phyloP scores from a whole-genome alignment of 2,329 filamentous ascomycete species.

The Colletotrichum theobromicola region DNA sequence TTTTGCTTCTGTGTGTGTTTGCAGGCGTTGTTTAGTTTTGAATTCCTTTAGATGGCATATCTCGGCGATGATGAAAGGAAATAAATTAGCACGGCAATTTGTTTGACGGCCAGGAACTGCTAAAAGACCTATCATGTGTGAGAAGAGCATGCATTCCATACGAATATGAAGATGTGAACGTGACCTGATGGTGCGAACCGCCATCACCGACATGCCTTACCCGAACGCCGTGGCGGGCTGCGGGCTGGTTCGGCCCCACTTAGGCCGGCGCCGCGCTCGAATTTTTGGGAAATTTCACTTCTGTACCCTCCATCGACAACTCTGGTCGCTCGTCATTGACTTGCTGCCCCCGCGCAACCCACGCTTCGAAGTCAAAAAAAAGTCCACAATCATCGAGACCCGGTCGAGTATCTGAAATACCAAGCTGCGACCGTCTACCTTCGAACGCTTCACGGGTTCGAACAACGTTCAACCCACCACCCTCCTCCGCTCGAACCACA shows the following conservation, averaged over 20 bases:
- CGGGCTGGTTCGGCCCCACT: not conserved
- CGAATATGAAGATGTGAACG: not conserved
- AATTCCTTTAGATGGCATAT: not conserved
- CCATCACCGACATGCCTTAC: not conserved
- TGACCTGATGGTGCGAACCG: not conserved
- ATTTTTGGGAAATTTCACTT: conserved; percentile 4
- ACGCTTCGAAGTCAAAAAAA: not conserved
- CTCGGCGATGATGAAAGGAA: not conserved
- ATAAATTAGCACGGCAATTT: not conserved
- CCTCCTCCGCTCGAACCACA: not conserved
- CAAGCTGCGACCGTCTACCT: not conserved
- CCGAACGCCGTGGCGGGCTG: not conserved
- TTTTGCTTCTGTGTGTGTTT: not conserved
- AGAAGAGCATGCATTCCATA: not conserved
- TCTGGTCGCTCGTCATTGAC: not conserved
- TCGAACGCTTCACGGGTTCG: not conserved
- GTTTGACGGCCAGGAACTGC: not conserved
- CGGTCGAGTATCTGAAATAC: not conserved
- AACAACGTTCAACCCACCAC: not conserved
- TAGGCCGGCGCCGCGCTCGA: not conserved
- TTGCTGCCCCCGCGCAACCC: not conserved
- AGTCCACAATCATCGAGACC: not conserved
- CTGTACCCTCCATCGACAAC: not conserved
- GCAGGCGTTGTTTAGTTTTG: not conserved
- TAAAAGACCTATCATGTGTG: not conserved